Base-by-base conservation (phyloP, 2,329 filamentous ascomycete species). In the Fusarium sp. region DNA sequence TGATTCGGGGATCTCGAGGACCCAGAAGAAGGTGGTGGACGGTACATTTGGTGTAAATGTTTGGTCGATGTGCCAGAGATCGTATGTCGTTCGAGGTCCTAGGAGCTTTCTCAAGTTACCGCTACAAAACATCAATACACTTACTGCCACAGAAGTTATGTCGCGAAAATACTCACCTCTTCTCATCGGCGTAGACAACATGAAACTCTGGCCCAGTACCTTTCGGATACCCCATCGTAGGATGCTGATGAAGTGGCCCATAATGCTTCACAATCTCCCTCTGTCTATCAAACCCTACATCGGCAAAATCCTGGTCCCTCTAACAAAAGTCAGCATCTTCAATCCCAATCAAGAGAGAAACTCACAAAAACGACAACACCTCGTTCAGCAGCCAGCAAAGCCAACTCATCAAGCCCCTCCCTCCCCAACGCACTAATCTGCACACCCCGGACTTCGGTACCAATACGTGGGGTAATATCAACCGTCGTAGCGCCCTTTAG, bases 21-120 rank as follows among this genome's bases (percentile, higher is more conserved):
- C 77, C 77, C 79, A 80, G 67, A 80, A 80, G 63, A 80, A 80
- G 2, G 76, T 80, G 4, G 79, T 80, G 4, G 77, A 79, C 0
- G 79, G 79, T 1, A 77, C 68, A 6, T 80, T 79, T 1, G 78
- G 70, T 0, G 78, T 80, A n/a, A 80, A 79, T 1, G 78, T 79
- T n/a, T 80, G 79, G 42, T 80, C 79, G 1, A 80, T 66, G 19
- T 80, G 78, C 79, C 79, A 80, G 3, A 80, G 74, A 12, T 80
- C 78, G 12, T 79, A 80, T 2, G 72, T 73, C 2, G 77, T 76
- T 4, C 73, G 65, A 18, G 74, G 72, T 0, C 79, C 78, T 1
- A 80, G 66, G 0, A 80, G 77, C 5, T 57, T 77, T 54, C 79
- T 72, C 25, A 80, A 21, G 25, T 77, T 80, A 3, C 77, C 79